Percentiles rank a stretch among this genome's conserved stretches.
phyloP scores from a whole-genome alignment of 202 grass and related monocot species.

The Setaria italica region DNA sequence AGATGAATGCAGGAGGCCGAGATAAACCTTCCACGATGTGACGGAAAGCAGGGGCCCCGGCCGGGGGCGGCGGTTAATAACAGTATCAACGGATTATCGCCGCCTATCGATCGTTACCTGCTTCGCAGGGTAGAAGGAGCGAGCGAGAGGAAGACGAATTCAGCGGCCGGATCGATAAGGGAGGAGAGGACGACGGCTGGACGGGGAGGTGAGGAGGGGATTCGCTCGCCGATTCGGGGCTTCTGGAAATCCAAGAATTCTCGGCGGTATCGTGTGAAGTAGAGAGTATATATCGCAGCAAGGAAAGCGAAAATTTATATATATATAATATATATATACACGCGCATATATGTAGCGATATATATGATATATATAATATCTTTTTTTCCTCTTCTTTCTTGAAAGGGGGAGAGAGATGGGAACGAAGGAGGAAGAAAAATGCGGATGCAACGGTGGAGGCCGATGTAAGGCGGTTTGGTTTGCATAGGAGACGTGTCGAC shows the following conservation, averaged over 20 bases:
- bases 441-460: conserved; percentile 43
- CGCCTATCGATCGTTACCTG: conserved; percentile 39
- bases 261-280: conserved; percentile 42
- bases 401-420: neutral
- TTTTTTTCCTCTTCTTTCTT: neutral
- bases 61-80: neutral
- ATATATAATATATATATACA: neutral
- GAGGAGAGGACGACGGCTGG: conserved; percentile 27
- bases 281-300: conserved; percentile 31
- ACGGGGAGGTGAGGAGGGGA: conserved; percentile 23
- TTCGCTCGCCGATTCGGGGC: neutral
- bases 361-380: neutral
- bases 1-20: conserved; percentile 39
- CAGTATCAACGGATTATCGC: conserved; percentile 29
- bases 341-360: neutral
- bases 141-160: neutral
- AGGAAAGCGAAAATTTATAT: neutral
- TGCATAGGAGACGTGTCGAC: conserved; percentile 62
- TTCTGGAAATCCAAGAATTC: conserved; percentile 62
- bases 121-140: conserved; percentile 18
- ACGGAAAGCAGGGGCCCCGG: conserved; percentile 5
- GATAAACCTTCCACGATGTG: conserved; percentile 7
- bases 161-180: conserved; percentile 16
- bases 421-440: conserved; percentile 18
- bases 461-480: conserved; percentile 62